Percentiles rank a stretch among this genome's conserved stretches.
phyloP scores from a whole-genome alignment of 2,329 filamentous ascomycete species.

The Colletotrichum gloeosporioides region DNA sequence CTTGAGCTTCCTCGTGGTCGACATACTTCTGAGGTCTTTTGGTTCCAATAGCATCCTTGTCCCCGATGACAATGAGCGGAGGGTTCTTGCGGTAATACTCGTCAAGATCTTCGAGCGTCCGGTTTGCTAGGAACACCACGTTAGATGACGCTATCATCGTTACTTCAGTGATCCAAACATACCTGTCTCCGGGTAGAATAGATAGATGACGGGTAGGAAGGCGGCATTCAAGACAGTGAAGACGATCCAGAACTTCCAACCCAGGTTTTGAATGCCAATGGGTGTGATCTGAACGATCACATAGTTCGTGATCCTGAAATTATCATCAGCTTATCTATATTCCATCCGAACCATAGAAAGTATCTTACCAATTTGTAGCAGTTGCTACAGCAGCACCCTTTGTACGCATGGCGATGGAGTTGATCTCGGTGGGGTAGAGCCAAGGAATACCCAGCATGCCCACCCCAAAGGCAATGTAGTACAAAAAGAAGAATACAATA shows the following conservation, averaged over 20 bases:
- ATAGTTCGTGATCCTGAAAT: background rate
- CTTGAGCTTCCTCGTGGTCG: background rate
- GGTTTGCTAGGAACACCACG: background rate
- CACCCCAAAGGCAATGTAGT: constrained; percentile 33
- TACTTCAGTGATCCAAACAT: background rate
- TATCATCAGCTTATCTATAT: background rate
- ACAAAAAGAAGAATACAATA: constrained; percentile 35
- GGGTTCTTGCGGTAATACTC: background rate
- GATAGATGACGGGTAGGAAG: background rate
- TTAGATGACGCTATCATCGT: background rate
- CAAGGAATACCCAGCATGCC: constrained; percentile 43
- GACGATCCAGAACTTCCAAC: background rate
- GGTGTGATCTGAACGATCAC: background rate
- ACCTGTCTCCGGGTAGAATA: background rate
- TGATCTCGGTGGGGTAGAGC: constrained; percentile 38
- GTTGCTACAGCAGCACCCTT: constrained; percentile 36
- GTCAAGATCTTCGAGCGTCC: background rate
- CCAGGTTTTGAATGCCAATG: background rate
- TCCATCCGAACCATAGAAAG: accelerated
- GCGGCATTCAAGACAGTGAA: background rate
- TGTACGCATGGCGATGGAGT: constrained; percentile 44
- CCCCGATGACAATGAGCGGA: background rate
- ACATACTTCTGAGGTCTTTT: background rate
- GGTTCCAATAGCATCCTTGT: background rate
- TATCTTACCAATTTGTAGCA: background rate